Evolutionary conservation across 1,284 basidiomycete genomes (phyloP).

Genomic region (Psilocybe mexicana): DNA sequence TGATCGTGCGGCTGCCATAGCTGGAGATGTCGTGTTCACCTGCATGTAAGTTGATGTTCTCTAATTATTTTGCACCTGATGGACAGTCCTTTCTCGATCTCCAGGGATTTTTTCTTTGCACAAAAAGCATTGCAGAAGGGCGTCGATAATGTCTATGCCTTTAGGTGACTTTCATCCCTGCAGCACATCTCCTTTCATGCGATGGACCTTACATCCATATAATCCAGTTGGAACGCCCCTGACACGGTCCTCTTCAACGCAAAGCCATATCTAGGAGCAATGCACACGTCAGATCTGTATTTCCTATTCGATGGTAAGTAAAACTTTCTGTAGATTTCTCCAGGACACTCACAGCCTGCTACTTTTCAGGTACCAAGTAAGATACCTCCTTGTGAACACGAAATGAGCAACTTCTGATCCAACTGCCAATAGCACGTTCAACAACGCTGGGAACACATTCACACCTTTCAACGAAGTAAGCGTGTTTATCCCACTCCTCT

Average conservation of each 20-base stretch:
- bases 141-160: conserved; percentile 37
- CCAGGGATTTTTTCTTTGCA: conserved; percentile 44
- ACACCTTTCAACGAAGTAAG: conserved; percentile 40
- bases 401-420: background rate
- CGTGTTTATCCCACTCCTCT: conserved; percentile 1
- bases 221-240: conserved; percentile 42
- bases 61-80: background rate
- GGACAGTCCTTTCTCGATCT: background rate
- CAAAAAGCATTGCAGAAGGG: conserved; percentile 33
- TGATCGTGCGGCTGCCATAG: conserved; percentile 43
- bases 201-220: background rate
- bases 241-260: conserved; percentile 40
- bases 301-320: conserved; percentile 41
- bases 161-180: conserved; percentile 24
- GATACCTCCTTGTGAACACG: background rate
- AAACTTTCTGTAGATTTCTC: too few relatives aligned
- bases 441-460: conserved; percentile 40
- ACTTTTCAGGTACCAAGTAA: conserved; percentile 35
- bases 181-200: too few relatives aligned
- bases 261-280: conserved; percentile 40
- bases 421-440: conserved; percentile 23
- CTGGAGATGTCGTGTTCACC: conserved; percentile 43
- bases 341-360: too few relatives aligned
- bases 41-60: conserved; percentile 39
- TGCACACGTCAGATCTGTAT: conserved; percentile 48